Evolutionary conservation across 2,329 filamentous ascomycete species (phyloP).

Genomic region (Diaporthe citriasiana): DNA sequence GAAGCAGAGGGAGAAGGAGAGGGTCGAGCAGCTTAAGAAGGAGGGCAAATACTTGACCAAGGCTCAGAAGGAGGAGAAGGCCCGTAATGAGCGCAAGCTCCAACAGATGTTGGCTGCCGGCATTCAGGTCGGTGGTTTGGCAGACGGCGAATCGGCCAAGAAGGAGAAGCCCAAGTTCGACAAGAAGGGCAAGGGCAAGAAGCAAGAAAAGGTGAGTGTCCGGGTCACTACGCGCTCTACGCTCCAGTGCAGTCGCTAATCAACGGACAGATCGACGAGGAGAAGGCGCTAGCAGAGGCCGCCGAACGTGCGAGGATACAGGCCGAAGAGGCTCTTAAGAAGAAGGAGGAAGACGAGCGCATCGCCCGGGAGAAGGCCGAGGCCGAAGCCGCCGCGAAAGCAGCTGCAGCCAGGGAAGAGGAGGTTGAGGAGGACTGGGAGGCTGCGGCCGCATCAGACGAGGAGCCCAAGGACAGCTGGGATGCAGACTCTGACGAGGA

Average conservation of each 20-base stretch:
- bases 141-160: slow-evolving; percentile 67
- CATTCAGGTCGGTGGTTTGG: slow-evolving; percentile 77
- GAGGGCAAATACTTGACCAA: slow-evolving; percentile 90
- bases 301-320: slow-evolving; percentile 78
- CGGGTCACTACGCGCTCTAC: neutral
- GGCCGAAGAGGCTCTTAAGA: slow-evolving; percentile 72
- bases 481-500: slow-evolving; percentile 88
- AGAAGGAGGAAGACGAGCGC: slow-evolving; percentile 43
- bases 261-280: slow-evolving; percentile 75
- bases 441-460: slow-evolving; percentile 80
- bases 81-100: slow-evolving; percentile 81
- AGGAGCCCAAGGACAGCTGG: slow-evolving; percentile 94
- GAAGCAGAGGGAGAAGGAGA: slow-evolving; percentile 90
- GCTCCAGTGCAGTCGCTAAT: slow-evolving; percentile 24
- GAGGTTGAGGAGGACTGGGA: slow-evolving; percentile 82
- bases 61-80: slow-evolving; percentile 86
- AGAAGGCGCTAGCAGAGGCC: slow-evolving; percentile 82
- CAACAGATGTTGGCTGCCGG: slow-evolving; percentile 88
- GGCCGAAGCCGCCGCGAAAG: slow-evolving; percentile 67
- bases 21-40: slow-evolving; percentile 88
- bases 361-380: slow-evolving; percentile 67
- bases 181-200: slow-evolving; percentile 73
- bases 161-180: slow-evolving; percentile 86
- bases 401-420: slow-evolving; percentile 69
- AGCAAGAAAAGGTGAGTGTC: slow-evolving; percentile 66